Conservation (phyloP, 176 grass and related monocot genomes). For the Paspalum vaginatum region DNA sequence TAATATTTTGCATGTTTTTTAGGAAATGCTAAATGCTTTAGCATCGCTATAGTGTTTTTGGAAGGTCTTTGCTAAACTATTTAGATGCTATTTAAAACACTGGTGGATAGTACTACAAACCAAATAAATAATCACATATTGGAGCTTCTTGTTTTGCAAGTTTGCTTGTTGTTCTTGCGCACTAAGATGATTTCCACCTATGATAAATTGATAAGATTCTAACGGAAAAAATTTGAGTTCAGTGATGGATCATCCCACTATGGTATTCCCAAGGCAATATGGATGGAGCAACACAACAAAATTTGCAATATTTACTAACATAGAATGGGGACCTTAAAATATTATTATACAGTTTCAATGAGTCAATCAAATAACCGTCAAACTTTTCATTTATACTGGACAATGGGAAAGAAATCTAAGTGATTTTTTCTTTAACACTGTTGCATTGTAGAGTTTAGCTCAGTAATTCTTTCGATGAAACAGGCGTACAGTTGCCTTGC, state of each 20-base stretch:
- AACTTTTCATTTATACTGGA: neutral
- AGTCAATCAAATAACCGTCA: neutral
- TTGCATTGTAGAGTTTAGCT: neutral
- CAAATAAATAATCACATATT: neutral
- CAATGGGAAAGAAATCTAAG: neutral
- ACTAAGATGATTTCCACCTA: neutral
- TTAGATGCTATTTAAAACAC: neutral
- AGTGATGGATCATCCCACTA: constrained; percentile 1
- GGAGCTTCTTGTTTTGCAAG: neutral
- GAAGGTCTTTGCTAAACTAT: too few relatives aligned
- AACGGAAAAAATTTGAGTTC: neutral
- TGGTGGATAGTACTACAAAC: neutral
- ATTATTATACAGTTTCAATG: neutral
- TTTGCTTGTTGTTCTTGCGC: constrained; percentile 20
- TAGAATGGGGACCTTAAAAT: neutral
- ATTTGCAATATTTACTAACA: neutral
- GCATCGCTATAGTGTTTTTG: neutral
- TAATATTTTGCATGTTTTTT: too few relatives aligned
- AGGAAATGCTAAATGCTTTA: too few relatives aligned
- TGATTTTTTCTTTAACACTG: neutral
- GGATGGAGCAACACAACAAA: constrained; percentile 12
- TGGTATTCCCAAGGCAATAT: neutral
- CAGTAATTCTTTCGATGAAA: neutral
- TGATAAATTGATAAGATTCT: neutral
- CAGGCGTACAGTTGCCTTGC: neutral